A percentile compares a stretch with the other conserved stretches of the same genome.
These are phyloP conservation scores for Ottelia alismoides DNA, from an alignment of 106 monocot species.

Conservation along the genomic window DNA sequence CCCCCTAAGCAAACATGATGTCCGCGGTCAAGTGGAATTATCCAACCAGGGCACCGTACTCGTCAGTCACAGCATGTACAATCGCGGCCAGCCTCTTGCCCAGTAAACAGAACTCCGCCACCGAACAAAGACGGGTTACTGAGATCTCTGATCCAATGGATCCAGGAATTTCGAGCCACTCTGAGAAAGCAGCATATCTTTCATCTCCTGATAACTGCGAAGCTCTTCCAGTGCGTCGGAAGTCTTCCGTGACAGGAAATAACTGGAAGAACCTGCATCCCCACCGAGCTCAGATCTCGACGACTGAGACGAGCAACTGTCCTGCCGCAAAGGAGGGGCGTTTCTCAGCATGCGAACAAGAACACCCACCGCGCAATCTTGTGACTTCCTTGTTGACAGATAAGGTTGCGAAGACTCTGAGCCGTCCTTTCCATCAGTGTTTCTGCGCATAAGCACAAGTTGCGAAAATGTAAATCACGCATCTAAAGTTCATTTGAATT, in stretches of 20 bases:
- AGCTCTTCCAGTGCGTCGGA: slow-evolving; percentile 85
- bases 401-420: slow-evolving; percentile 15
- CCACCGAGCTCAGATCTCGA: slow-evolving; percentile 28
- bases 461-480: too few species aligned
- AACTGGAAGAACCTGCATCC: slow-evolving; percentile 37
- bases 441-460: too few species aligned
- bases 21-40: too few species aligned
- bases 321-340: slow-evolving; percentile 55
- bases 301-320: slow-evolving; percentile 34
- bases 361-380: slow-evolving; percentile 76
- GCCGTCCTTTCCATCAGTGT: slow-evolving; percentile 35
- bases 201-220: slow-evolving; percentile 54
- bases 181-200: slow-evolving; percentile 58
- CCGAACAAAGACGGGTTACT: too few species aligned
- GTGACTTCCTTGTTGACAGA: slow-evolving; percentile 43
- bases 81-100: too few species aligned
- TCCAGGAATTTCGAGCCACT: too few species aligned
- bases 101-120: too few species aligned
- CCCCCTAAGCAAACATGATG: too few species aligned
- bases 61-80: too few species aligned
- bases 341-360: slow-evolving; percentile 73
- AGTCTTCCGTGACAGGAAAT: slow-evolving; percentile 39
- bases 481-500: too few species aligned
- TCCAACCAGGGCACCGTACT: too few species aligned
- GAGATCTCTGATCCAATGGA: too few species aligned